Evolutionary conservation across 2,329 filamentous ascomycete species (phyloP).

Genomic region (Ophiostoma quercus): DNA sequence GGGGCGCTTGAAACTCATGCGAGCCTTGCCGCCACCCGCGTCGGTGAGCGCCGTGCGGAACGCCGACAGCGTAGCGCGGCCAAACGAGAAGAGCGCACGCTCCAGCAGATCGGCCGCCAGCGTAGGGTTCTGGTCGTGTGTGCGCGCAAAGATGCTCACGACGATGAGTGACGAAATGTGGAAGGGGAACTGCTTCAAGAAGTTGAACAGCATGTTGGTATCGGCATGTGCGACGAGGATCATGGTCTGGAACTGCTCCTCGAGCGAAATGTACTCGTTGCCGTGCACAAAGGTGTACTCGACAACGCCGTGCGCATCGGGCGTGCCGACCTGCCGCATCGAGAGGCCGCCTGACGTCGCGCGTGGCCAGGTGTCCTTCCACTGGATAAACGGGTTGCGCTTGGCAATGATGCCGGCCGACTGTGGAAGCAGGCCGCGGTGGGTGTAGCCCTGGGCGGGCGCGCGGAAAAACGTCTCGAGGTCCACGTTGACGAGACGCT

Average conservation of each 20-base stretch:
- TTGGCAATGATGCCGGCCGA: constrained; percentile 48
- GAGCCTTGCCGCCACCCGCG: constrained; percentile 58
- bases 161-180: constrained; percentile 68
- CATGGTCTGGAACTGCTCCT: constrained; percentile 68
- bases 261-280: constrained; percentile 64
- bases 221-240: constrained; percentile 84
- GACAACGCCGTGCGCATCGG: constrained; percentile 43
- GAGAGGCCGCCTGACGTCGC: constrained; percentile 73
- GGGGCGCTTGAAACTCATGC: constrained; percentile 71
- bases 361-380: constrained; percentile 80
- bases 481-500: constrained; percentile 43
- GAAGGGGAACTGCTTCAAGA: not conserved
- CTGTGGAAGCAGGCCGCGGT: constrained; percentile 3
- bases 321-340: constrained; percentile 48
- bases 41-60: constrained; percentile 71
- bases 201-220: constrained; percentile 38
- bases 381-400: constrained; percentile 78
- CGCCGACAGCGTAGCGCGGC: constrained; percentile 76
- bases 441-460: constrained; percentile 13
- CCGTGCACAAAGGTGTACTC: constrained; percentile 79
- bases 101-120: constrained; percentile 83
- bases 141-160: constrained; percentile 85
- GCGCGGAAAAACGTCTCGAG: constrained; percentile 48
- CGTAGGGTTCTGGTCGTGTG: constrained; percentile 75
- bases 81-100: constrained; percentile 86